phyloP scores from a whole-genome alignment of 352 stramenopile genomes.

The Globisporangium nodosum region DNA sequence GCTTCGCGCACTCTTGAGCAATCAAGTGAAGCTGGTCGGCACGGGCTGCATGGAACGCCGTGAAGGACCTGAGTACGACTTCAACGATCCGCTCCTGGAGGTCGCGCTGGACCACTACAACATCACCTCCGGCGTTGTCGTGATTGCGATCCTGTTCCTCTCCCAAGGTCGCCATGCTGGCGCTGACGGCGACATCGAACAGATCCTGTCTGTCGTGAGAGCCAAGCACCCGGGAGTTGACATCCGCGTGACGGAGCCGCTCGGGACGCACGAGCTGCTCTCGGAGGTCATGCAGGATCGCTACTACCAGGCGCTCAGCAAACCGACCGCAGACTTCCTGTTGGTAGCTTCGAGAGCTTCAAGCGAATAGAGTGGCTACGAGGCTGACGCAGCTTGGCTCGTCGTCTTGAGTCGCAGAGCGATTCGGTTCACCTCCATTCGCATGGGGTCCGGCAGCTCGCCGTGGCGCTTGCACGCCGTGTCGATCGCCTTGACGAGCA shows the following conservation, averaged over 20 bases:
- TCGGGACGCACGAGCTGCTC: conserved; percentile 59
- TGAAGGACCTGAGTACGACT: conserved; percentile 65
- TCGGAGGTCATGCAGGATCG: conserved; percentile 62
- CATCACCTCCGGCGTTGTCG: conserved; percentile 51
- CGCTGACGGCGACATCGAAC: conserved; percentile 70
- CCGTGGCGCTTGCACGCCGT: conserved; percentile 49
- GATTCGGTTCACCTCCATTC: conserved; percentile 53
- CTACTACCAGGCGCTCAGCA: conserved; percentile 32
- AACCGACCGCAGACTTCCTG: conserved; percentile 20
- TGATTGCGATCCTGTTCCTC: conserved; percentile 75
- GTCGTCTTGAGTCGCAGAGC: conserved; percentile 24
- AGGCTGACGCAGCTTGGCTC: background rate
- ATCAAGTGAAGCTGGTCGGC: conserved; percentile 35
- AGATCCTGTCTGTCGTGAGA: conserved; percentile 52
- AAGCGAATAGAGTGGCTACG: background rate
- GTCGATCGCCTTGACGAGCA: conserved; percentile 62
- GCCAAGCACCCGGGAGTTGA: conserved; percentile 34
- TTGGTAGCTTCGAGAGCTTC: conserved; percentile 1
- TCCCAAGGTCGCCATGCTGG: conserved; percentile 70
- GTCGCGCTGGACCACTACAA: conserved; percentile 59
- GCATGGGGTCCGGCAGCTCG: conserved; percentile 43
- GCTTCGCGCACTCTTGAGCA: conserved; percentile 30
- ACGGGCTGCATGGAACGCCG: conserved; percentile 78
- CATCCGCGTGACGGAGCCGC: conserved; percentile 54
- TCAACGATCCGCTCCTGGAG: conserved; percentile 74